These are phyloP conservation scores for Sordaria brevicollis DNA, from an alignment of 495 filamentous ascomycete species.

Conservation along the genomic window DNA sequence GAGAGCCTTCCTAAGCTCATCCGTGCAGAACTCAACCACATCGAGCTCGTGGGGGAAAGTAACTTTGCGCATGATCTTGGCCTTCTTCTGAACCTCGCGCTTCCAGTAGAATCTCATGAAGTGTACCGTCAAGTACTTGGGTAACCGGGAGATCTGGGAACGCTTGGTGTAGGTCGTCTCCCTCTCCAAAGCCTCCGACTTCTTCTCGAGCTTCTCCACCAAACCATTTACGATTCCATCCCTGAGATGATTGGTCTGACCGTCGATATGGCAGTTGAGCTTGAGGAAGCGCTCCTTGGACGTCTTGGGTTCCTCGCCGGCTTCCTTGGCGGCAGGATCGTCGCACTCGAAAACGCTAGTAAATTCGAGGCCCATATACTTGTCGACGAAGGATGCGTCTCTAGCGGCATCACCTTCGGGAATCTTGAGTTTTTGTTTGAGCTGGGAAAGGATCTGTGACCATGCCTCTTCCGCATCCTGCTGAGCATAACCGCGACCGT, in stretches of 20 bases:
- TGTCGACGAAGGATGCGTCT: constrained; percentile 72
- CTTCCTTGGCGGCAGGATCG: constrained; percentile 65
- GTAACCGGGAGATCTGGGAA: constrained; percentile 77
- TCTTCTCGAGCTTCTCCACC: constrained; percentile 84
- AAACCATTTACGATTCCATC: constrained; percentile 78
- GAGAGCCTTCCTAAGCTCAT: constrained; percentile 70
- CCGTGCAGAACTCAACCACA: constrained; percentile 89
- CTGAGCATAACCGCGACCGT: constrained; percentile 77
- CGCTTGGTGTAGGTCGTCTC: constrained; percentile 81
- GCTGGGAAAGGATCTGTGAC: constrained; percentile 87
- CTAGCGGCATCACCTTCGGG: constrained; percentile 37
- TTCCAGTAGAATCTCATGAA: constrained; percentile 99
- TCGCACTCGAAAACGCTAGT: constrained; percentile 70
- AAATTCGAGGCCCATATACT: constrained; percentile 77
- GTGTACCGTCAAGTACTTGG: constrained; percentile 92
- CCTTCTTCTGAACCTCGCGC: constrained; percentile 86
- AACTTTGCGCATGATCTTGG: constrained; percentile 98
- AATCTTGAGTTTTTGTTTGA: constrained; percentile 69
- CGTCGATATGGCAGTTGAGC: constrained; percentile 87
- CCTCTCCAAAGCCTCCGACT: constrained; percentile 63
- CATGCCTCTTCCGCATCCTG: constrained; percentile 98
- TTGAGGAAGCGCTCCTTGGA: constrained; percentile 75
- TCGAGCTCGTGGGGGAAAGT: constrained; percentile 91
- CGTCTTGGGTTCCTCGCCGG: constrained; percentile 56
- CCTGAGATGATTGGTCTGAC: constrained; percentile 73